A percentile compares a stretch with the other conserved stretches of the same genome.
Conservation (phyloP, 179 eudicot species). For the Heliamphora pulchella region DNA sequence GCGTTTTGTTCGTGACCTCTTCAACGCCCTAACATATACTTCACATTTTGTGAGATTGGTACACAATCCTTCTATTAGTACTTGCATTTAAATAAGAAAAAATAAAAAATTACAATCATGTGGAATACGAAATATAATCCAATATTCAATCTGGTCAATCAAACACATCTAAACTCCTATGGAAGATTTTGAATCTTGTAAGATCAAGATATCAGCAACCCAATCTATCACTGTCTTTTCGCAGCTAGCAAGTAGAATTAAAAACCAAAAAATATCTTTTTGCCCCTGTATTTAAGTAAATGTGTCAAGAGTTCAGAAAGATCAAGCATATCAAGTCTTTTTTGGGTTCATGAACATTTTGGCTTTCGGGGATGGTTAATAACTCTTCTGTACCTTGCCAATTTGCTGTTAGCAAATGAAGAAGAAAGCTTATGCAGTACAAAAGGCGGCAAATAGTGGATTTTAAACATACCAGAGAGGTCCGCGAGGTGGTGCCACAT, state of each 20-base stretch:
- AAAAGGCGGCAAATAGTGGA: no score
- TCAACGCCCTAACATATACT: no score
- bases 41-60: no score
- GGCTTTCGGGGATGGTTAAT: background rate
- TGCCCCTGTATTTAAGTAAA: background rate
- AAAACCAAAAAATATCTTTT: background rate
- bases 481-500: constrained; percentile 83
- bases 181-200: background rate
- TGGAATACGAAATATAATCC: no score
- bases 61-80: no score
- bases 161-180: background rate
- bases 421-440: background rate
- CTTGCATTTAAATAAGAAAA: no score
- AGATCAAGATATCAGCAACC: background rate
- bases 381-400: background rate
- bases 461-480: constrained; percentile 66
- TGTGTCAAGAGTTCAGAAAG: background rate
- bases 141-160: background rate
- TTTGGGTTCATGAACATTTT: background rate
- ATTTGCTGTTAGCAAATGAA: background rate
- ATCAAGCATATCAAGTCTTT: background rate
- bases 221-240: background rate
- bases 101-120: no score
- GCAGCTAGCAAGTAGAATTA: background rate
- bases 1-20: no score